phyloP scores from a whole-genome alignment of 495 filamentous ascomycete genomes.

The Lophiostoma macrostomum region DNA sequence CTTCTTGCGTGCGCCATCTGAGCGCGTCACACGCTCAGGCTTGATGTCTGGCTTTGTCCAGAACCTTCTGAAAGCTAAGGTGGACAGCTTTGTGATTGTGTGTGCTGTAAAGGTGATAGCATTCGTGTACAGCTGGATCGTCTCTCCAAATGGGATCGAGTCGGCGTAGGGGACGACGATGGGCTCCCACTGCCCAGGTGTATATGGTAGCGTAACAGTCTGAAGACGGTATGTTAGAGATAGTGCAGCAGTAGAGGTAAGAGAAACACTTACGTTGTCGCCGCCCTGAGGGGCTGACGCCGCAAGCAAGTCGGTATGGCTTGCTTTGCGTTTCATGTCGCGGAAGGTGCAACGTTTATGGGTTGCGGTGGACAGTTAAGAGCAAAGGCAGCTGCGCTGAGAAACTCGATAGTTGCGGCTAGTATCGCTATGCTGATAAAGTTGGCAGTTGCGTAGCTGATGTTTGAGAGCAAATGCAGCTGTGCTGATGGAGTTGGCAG shows the following conservation, averaged over 20 bases:
- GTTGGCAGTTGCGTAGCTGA: not conserved
- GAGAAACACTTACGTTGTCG: no score
- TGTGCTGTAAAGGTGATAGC: not conserved
- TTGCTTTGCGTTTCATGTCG: no score
- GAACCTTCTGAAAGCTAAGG: not conserved
- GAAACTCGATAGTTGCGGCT: not conserved
- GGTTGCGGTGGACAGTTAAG: not conserved
- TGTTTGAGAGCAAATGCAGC: not conserved
- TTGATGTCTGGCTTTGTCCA: no score
- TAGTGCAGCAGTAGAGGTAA: not conserved
- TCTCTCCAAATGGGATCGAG: not conserved
- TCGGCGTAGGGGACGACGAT: not conserved
- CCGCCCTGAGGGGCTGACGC: no score
- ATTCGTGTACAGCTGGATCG: not conserved
- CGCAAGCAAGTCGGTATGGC: no score
- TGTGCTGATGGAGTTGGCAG: not conserved
- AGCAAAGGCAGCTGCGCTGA: not conserved
- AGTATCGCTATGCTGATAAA: not conserved
- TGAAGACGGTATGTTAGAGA: not conserved
- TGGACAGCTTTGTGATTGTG: not conserved
- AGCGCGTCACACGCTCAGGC: slow-evolving; percentile 3
- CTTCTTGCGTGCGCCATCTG: slow-evolving; percentile 16
- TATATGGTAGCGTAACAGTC: no score
- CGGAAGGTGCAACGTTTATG: not conserved
- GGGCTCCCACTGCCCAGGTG: not conserved